phyloP scores from a whole-genome alignment of 2,329 filamentous ascomycete genomes.

The Aspergillus sp. region DNA sequence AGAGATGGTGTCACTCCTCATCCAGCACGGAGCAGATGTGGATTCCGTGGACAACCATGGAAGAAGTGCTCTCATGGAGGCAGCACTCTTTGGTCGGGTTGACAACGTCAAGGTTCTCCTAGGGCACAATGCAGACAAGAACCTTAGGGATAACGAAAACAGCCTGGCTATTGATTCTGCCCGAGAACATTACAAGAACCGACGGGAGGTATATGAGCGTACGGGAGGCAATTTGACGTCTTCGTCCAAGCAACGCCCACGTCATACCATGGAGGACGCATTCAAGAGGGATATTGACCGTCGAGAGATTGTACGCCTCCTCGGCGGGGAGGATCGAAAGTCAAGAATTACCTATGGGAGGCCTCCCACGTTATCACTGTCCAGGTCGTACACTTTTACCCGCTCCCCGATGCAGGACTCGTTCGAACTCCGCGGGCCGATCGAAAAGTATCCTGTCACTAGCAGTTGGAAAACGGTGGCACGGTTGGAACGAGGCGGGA shows the following conservation, averaged over 20 bases:
- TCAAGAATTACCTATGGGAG: conserved; percentile 3
- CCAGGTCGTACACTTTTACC: not conserved
- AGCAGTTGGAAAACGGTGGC: conserved; percentile 4
- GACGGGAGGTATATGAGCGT: too few relatives aligned
- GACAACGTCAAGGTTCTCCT: conserved; percentile 16
- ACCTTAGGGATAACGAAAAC: too few relatives aligned
- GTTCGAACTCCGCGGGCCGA: not conserved
- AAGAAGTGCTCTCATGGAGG: conserved; percentile 14
- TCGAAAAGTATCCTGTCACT: conserved; percentile 8
- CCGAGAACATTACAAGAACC: too few relatives aligned
- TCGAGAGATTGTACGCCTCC: too few relatives aligned
- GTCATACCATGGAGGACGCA: too few relatives aligned
- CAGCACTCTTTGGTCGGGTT: conserved; percentile 4
- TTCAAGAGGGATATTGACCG: too few relatives aligned
- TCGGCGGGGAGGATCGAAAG: too few relatives aligned
- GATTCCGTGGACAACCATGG: conserved; percentile 3
- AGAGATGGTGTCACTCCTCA: conserved; percentile 3
- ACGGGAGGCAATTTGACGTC: too few relatives aligned
- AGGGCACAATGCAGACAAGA: not conserved
- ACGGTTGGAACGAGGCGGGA: conserved; percentile 1
- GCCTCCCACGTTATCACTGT: not conserved
- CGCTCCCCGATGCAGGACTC: too few relatives aligned
- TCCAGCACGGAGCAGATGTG: conserved; percentile 7
- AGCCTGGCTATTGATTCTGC: too few relatives aligned
- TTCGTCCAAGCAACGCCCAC: too few relatives aligned